Percentiles rank a stretch among this genome's conserved stretches.
Evolutionary conservation across 2,329 filamentous ascomycete genomes (phyloP).

Genomic region (Elsinoe batatas): DNA sequence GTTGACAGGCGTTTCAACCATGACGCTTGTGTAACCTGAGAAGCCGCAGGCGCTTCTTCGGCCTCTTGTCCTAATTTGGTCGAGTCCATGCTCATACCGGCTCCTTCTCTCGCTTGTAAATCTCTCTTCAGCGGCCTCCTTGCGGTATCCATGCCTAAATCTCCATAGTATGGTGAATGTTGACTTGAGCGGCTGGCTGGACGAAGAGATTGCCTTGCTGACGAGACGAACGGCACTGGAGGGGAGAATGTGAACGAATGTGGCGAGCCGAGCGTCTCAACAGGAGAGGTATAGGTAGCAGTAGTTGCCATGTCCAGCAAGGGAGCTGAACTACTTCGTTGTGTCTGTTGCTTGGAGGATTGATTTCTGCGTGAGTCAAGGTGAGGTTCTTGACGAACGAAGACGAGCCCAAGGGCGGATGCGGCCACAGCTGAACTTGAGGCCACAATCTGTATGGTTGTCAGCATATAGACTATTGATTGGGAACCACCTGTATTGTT

Average conservation of each 20-base stretch:
- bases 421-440: conserved; percentile 51
- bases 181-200: conserved; percentile 11
- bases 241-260: conserved; percentile 13
- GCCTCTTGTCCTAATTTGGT: conserved; percentile 4
- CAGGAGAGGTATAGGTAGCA: conserved; percentile 17
- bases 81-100: conserved; percentile 10
- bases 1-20: conserved; percentile 65
- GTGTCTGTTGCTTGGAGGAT: background rate
- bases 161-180: conserved; percentile 13
- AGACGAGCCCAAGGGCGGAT: conserved; percentile 48
- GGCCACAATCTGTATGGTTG: conserved; percentile 47
- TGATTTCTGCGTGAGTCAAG: background rate
- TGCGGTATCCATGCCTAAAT: conserved; percentile 12
- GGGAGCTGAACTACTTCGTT: conserved; percentile 8
- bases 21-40: conserved; percentile 41
- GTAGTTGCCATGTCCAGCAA: conserved; percentile 17
- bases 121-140: conserved; percentile 15
- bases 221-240: conserved; percentile 14
- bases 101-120: conserved; percentile 4
- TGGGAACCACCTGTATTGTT: background rate
- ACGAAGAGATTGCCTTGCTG: conserved; percentile 14
- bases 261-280: conserved; percentile 16
- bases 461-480: conserved; percentile 13
- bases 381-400: conserved; percentile 41
- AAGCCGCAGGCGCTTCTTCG: conserved; percentile 6